Evolutionary conservation across 805 yeast species (phyloP), one percentile per base, ranked within the genome.

Genomic region (Saccharomyces paradoxus): DNA sequence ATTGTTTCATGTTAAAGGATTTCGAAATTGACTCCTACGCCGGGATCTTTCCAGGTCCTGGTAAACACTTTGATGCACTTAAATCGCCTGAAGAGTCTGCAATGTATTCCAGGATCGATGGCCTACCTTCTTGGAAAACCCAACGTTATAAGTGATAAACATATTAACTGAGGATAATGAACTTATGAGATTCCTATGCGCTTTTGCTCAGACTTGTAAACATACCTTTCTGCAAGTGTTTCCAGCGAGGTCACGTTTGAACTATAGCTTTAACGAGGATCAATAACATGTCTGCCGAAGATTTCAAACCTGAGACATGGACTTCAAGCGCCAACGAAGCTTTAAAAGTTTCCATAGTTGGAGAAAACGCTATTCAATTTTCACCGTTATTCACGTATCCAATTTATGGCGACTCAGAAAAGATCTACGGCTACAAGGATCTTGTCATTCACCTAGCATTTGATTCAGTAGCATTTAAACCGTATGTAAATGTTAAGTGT

Each of bases 321-420:
- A 86, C 92, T 0, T 66, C 72, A 7, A 81, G 88, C 1, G 80
- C 95, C 50, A 89, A 85, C 57, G 87, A 86, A 13, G 85, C 82
- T 0, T 69, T 87, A 17, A 75, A 78, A 49, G 66, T 89, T 7
- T 81, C 81, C 2, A 64, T 84, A 48, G 87, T 86, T 4, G 84
- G 81, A 55, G 76, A 79, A 1, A 71, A 76, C 2, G 79, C 83
- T 2, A 80, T 84, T 22, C 74, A 81, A 2, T 90, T 91, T 73
- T 72, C 77, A 41, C 97, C 98, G 0, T 64, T 73, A 13, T 90
- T 89, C 72, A 92, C 98, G 1, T 94, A 94, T 68, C 96, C 97
- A 2, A 86, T 94, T 10, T 94, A 82, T 75, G 98, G 98, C 5
- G 96, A 90, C 50, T 79, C 89, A 1, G 99, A 94, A 66, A 84